These are phyloP conservation scores for Thelonectria rubi DNA, from an alignment of 2,329 filamentous ascomycete species.

Conservation along the genomic window DNA sequence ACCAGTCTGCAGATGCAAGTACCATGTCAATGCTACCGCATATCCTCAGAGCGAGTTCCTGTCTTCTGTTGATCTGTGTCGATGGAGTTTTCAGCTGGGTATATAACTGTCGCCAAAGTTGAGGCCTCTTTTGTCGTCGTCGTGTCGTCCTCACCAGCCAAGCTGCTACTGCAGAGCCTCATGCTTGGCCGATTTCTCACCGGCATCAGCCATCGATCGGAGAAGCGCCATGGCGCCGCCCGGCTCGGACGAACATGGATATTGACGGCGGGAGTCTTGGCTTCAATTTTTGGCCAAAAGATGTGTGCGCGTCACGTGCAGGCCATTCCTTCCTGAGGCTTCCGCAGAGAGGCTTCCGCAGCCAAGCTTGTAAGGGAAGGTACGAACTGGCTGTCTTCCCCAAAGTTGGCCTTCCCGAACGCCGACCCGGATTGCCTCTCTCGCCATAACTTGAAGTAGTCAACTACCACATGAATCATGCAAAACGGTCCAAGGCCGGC, in stretches of 20 bases:
- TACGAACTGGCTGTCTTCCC: not conserved
- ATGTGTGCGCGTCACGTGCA: slow-evolving; percentile 1
- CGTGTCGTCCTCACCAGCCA: slow-evolving; percentile 13
- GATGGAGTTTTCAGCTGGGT: not conserved
- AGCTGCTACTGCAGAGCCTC: slow-evolving; percentile 29
- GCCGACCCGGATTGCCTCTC: slow-evolving; percentile 18
- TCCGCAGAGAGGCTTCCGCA: not conserved
- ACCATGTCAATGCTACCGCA: slow-evolving; percentile 2
- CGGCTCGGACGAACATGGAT: not conserved
- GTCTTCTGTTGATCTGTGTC: slow-evolving; percentile 2
- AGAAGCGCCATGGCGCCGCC: slow-evolving; percentile 6
- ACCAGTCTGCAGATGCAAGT: slow-evolving; percentile 7
- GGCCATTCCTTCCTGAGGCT: not conserved
- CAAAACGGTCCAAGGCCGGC: slow-evolving; percentile 11
- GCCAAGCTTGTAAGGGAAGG: slow-evolving; percentile 1
- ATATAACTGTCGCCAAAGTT: not conserved
- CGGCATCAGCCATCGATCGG: slow-evolving; percentile 6
- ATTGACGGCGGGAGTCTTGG: not conserved
- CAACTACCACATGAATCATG: slow-evolving; percentile 18
- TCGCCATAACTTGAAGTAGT: slow-evolving; percentile 7
- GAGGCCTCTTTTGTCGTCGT: slow-evolving; percentile 4
- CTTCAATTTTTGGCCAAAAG: not conserved
- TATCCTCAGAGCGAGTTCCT: not conserved
- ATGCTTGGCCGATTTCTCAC: slow-evolving; percentile 19
- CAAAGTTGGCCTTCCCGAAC: not conserved